Conservation (phyloP, 768 basidiomycete genomes). For the Candolleomyces aberdarensis region DNA sequence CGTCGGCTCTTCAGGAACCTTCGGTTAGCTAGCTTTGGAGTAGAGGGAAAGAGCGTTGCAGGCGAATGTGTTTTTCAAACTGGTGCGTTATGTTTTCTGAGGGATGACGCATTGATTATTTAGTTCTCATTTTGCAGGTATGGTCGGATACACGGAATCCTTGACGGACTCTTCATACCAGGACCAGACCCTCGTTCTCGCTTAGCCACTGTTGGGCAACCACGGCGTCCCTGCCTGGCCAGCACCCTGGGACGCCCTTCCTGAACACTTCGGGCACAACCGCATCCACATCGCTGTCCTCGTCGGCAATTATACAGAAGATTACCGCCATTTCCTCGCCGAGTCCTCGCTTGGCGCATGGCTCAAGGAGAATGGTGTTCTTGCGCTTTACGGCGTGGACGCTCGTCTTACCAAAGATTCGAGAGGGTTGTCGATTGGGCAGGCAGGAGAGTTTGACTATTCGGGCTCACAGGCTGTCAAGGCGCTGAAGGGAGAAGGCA, state of each 20-base stretch:
- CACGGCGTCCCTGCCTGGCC: conserved; percentile 90
- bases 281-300: conserved; percentile 92
- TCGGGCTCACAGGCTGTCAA: conserved; percentile 99
- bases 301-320: conserved; percentile 90
- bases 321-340: conserved; percentile 94
- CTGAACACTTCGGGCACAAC: conserved; percentile 87
- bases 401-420: conserved; percentile 96
- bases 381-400: conserved; percentile 94
- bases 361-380: conserved; percentile 93
- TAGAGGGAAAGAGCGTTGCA: too few relatives aligned
- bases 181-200: conserved; percentile 94
- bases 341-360: conserved; percentile 82
- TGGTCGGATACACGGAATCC: too few relatives aligned
- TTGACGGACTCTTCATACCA: too few relatives aligned
- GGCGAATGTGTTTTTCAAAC: too few relatives aligned
- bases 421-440: conserved; percentile 98
- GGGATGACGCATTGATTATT: too few relatives aligned
- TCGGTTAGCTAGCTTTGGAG: too few relatives aligned
- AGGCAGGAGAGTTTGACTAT: conserved; percentile 99
- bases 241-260: conserved; percentile 49
- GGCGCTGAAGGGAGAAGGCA: conserved; percentile 97
- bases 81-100: too few relatives aligned
- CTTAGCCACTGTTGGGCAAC: conserved; percentile 95
- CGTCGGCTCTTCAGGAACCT: conserved; percentile 61
- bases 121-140: too few relatives aligned